Conservation (phyloP, 169 alveolate species). For the Plasmodium adleri region DNA sequence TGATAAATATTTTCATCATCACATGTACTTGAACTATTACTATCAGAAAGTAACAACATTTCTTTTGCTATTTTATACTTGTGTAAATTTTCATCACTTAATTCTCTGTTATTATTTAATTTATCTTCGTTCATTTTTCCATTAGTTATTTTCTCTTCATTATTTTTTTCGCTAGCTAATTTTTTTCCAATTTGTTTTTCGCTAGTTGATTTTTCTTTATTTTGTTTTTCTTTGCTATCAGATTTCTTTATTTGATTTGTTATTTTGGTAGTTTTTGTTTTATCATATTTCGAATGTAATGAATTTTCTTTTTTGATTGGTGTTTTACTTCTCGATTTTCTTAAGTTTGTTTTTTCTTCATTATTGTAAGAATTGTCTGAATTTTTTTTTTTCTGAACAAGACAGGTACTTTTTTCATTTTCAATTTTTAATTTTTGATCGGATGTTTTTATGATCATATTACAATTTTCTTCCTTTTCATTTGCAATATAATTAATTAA, state of each 20-base stretch:
- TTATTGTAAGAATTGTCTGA: not conserved
- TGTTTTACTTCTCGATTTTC: not conserved
- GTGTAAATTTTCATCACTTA: slow-evolving; percentile 52
- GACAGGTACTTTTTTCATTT: slow-evolving; percentile 25
- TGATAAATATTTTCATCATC: not conserved
- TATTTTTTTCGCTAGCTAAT: not conserved
- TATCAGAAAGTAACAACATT: slow-evolving; percentile 31
- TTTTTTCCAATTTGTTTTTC: not conserved
- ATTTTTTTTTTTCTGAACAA: slow-evolving; percentile 4
- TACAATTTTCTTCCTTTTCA: slow-evolving; percentile 27
- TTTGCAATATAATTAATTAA: slow-evolving; percentile 44
- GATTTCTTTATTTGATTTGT: not conserved
- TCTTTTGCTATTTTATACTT: slow-evolving; percentile 56
- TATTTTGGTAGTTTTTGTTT: slow-evolving; percentile 1
- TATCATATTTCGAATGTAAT: slow-evolving; percentile 4
- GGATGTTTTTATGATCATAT: slow-evolving; percentile 17
- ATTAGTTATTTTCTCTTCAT: no score
- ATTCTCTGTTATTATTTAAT: not conserved
- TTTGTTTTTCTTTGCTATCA: not conserved
- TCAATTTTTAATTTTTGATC: slow-evolving; percentile 41
- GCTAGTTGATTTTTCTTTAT: not conserved
- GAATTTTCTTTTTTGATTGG: not conserved
- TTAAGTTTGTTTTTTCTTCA: not conserved
- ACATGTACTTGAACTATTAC: slow-evolving; percentile 27
- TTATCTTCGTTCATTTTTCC: no score